A percentile compares a stretch with the other conserved stretches of the same genome.
phyloP scores from a whole-genome alignment of 768 basidiomycete species.

The Dioszegia aurantiaca region DNA sequence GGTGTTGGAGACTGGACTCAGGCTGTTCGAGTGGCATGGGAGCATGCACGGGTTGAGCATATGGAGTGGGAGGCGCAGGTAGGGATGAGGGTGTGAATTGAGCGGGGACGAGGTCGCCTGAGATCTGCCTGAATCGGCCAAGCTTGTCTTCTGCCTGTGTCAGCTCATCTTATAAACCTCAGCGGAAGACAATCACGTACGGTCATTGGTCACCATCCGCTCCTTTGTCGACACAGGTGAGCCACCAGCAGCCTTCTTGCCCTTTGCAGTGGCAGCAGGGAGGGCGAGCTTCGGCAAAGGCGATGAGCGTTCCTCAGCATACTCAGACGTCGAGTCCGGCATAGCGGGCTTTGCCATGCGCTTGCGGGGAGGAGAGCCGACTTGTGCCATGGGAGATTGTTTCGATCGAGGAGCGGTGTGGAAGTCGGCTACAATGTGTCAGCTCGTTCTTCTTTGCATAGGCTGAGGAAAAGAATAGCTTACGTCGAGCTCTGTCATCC shows the following conservation, averaged over 20 bases:
- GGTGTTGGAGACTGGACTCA: constrained; percentile 4
- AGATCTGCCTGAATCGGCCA: constrained; percentile 32
- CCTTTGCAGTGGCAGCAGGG: background rate
- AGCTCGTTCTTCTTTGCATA: background rate
- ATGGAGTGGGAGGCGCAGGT: too few relatives aligned
- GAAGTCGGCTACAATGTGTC: background rate
- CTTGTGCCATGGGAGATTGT: constrained; percentile 4
- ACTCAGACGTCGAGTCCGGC: constrained; percentile 12
- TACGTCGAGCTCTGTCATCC: background rate
- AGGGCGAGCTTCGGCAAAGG: constrained; percentile 1
- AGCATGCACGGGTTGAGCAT: background rate
- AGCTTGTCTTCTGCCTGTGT: constrained; percentile 25
- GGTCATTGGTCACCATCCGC: constrained; percentile 27
- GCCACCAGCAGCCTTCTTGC: constrained; percentile 7
- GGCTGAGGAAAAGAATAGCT: background rate
- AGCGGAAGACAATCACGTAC: constrained; percentile 13
- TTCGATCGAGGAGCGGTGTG: background rate
- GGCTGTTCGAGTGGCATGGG: background rate
- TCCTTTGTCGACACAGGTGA: constrained; percentile 25
- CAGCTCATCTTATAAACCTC: background rate
- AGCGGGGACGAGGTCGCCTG: constrained; percentile 26
- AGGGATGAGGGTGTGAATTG: constrained; percentile 2
- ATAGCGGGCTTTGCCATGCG: constrained; percentile 17
- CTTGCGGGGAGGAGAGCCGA: constrained; percentile 14
- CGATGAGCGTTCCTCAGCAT: background rate